Percentiles rank a stretch among this genome's conserved stretches.
Evolutionary conservation across 805 yeast species (phyloP).

Genomic region (Kuraishia cidri): DNA sequence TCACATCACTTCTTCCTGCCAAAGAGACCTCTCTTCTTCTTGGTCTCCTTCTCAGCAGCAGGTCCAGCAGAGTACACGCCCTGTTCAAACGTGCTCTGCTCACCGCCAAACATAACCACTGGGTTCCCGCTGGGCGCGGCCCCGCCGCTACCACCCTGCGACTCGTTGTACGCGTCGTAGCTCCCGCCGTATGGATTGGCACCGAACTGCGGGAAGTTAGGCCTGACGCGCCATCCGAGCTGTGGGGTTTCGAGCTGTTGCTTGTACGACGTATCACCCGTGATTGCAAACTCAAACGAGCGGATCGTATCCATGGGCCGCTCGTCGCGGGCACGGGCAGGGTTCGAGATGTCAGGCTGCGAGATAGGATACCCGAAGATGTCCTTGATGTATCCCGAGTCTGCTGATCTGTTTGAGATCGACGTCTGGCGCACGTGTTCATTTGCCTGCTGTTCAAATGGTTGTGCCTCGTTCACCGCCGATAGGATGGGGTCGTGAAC

Average conservation of each 20-base stretch:
- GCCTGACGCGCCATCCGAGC: slow-evolving; percentile 82
- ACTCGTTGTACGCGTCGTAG: slow-evolving; percentile 7
- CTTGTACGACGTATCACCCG: slow-evolving; percentile 75
- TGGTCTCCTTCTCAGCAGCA: slow-evolving; percentile 33
- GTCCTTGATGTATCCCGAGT: slow-evolving; percentile 59
- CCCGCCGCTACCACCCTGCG: slow-evolving; percentile 1
- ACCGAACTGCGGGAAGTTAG: slow-evolving; percentile 55
- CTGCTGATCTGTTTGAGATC: slow-evolving; percentile 22
- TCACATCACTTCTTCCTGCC: slow-evolving; percentile 45
- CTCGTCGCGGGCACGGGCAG: slow-evolving; percentile 88
- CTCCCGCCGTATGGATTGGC: slow-evolving; percentile 27
- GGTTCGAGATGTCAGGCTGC: slow-evolving; percentile 84
- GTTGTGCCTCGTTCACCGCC: slow-evolving; percentile 95
- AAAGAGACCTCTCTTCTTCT: slow-evolving; percentile 77
- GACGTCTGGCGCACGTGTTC: slow-evolving; percentile 23
- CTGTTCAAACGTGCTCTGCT: slow-evolving; percentile 10
- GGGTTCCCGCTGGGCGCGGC: slow-evolving; percentile 4
- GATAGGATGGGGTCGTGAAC: slow-evolving; percentile 85
- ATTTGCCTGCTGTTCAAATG: slow-evolving; percentile 61
- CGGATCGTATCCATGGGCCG: slow-evolving; percentile 96
- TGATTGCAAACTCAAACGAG: slow-evolving; percentile 86
- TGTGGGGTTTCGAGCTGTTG: slow-evolving; percentile 74
- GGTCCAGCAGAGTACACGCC: slow-evolving; percentile 41
- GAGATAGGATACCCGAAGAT: slow-evolving; percentile 77
- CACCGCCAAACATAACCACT: slow-evolving; percentile 5